Conservation (phyloP, 305 asterid species). For the Rubia balearica region DNA sequence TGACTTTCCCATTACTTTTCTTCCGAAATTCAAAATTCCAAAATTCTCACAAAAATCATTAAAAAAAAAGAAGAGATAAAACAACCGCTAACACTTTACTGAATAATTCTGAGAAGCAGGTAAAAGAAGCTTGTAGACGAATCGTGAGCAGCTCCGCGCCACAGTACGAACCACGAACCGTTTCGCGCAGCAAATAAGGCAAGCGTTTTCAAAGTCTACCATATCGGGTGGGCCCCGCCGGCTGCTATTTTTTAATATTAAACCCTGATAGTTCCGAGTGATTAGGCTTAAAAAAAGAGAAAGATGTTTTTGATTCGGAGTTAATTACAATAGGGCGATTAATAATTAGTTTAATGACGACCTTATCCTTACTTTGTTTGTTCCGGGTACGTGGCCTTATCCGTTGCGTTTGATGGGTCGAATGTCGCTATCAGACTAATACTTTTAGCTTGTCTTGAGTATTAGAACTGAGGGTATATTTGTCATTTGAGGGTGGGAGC, state of each 20-base stretch:
- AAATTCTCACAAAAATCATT: neutral
- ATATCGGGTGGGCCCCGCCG: neutral
- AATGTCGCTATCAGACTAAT: neutral
- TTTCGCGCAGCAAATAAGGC: neutral
- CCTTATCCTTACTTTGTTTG: constrained; percentile 9
- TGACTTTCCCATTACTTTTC: constrained; percentile 21
- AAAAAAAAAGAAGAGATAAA: too few species aligned
- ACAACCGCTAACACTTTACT: neutral
- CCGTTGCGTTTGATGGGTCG: neutral
- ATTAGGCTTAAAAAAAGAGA: neutral
- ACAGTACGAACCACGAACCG: neutral
- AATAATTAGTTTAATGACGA: constrained; percentile 1
- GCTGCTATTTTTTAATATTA: neutral
- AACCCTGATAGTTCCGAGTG: neutral
- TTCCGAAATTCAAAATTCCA: neutral
- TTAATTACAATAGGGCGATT: neutral
- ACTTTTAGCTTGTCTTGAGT: neutral
- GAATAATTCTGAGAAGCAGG: neutral
- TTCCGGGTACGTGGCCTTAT: constrained; percentile 2
- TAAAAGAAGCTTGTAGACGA: constrained; percentile 3
- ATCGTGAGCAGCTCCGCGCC: neutral
- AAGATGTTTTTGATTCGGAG: neutral
- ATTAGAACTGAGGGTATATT: neutral
- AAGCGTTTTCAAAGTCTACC: neutral
- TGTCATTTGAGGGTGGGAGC: neutral